These are phyloP conservation scores for Cyberlindnera subsufficiens DNA, from an alignment of 805 yeast species.

Conservation along the genomic window DNA sequence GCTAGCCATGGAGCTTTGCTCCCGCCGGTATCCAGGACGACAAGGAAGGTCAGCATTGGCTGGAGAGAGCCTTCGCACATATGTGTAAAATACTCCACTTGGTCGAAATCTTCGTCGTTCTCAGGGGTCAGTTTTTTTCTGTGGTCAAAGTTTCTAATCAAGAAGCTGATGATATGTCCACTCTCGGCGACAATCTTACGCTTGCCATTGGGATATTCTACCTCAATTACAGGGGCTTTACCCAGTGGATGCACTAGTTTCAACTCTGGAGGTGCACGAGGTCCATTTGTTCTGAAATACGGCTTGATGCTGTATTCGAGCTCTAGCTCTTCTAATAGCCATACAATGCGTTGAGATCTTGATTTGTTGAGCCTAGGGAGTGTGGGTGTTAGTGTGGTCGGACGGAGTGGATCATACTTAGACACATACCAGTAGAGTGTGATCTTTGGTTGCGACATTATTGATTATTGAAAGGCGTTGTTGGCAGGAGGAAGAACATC, in stretches of 20 bases:
- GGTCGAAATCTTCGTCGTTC: constrained; percentile 33
- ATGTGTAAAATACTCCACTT: constrained; percentile 46
- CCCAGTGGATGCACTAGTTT: constrained; percentile 56
- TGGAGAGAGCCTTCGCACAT: constrained; percentile 61
- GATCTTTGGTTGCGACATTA: constrained; percentile 8
- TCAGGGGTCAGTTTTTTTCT: constrained; percentile 31
- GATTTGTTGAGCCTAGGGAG: constrained; percentile 30
- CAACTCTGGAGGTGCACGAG: constrained; percentile 44
- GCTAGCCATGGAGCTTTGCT: constrained; percentile 41
- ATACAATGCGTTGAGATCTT: constrained; percentile 53
- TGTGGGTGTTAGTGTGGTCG: not conserved
- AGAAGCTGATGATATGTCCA: constrained; percentile 50
- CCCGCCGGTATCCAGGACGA: constrained; percentile 21
- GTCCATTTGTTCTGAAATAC: constrained; percentile 40
- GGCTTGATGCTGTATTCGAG: constrained; percentile 49
- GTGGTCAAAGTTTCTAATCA: constrained; percentile 45
- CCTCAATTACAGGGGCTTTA: constrained; percentile 54
- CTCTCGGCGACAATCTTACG: constrained; percentile 44
- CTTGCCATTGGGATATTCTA: constrained; percentile 28
- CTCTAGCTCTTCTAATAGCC: constrained; percentile 58
- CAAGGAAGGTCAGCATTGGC: constrained; percentile 35
- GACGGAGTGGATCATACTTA: not conserved
- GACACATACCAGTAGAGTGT: constrained; percentile 19
- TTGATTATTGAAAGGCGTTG: not conserved
- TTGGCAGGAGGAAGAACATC: too few relatives aligned